These are phyloP conservation scores for Populus davidiana DNA, from an alignment of 345 rosid species.

Conservation along the genomic window DNA sequence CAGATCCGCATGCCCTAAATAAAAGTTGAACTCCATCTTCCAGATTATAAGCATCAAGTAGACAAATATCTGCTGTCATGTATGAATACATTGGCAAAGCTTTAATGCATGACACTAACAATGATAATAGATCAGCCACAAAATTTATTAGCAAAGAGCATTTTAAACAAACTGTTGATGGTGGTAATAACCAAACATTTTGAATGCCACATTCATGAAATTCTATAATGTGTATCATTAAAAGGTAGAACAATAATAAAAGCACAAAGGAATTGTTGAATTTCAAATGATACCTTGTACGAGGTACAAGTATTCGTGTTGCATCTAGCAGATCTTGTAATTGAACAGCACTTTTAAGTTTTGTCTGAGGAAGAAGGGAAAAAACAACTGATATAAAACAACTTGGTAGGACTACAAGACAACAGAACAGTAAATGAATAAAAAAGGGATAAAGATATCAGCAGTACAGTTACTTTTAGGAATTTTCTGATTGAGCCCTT, in stretches of 20 bases:
- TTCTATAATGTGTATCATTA: background rate
- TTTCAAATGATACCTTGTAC: constrained; percentile 59
- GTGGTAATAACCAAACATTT: background rate
- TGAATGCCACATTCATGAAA: background rate
- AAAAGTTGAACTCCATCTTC: background rate
- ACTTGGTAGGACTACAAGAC: constrained; percentile 1
- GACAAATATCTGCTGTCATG: background rate
- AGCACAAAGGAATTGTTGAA: background rate
- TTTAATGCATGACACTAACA: background rate
- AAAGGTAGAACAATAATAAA: background rate
- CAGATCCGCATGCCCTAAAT: background rate
- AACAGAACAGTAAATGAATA: constrained; percentile 2
- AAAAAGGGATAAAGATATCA: background rate
- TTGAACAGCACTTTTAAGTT: constrained; percentile 93
- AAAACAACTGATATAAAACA: background rate
- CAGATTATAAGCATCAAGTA: background rate
- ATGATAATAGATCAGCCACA: background rate
- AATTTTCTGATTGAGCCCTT: background rate
- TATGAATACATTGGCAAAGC: background rate
- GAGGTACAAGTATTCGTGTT: constrained; percentile 90
- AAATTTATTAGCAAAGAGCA: background rate
- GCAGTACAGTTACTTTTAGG: background rate
- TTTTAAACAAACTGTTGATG: background rate
- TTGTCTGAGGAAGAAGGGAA: constrained; percentile 55
- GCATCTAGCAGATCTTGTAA: constrained; percentile 99